Evolutionary conservation across 352 stramenopile genomes (phyloP), one percentile per base, ranked within the genome.

Genomic region (Pythium folliculosum): DNA sequence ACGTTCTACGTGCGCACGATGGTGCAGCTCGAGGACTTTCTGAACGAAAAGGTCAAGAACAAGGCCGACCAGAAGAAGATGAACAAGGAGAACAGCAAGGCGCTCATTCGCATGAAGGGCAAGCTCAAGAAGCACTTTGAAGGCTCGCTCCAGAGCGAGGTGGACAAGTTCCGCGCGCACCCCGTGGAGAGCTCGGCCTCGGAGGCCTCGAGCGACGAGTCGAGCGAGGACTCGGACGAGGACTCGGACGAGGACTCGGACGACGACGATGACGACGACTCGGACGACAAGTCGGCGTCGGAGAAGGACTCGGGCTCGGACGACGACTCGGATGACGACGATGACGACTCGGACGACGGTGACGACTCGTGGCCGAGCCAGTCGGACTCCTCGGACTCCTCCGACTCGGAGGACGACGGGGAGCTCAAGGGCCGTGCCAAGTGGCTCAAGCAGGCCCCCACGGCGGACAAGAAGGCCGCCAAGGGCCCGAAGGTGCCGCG

Each of bases 21-120:
- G 59, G 88, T 94, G 22, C 83, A 96, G 76, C 80, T 99, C 8
- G 95, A 99, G 73, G 96, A 99, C 68, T 91, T 94, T 27, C 69
- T 99, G 56, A 65, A 65, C 7, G 84, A 96, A 65, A 95, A 95
- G 72, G 73, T 98, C 32, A 97, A 97, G 74, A 97, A 98, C 83
- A 99, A 99, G 83, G 93, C 90, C 16, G 89, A 94, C 37, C 94
- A 98, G 63, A 99, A 99, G 82, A 99, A 98, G 77, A 95, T 99
- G 76, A 98, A 83, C 86, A 96, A 97, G 61, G 91, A 96, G 63
- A 98, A 99, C 80, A 96, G 84, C 62, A 96, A 97, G 72, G 93
- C 95, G 47, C 84, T 99, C 13, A 99, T 99, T 74, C 85, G 95
- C 19, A 99, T 99, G 95, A 99, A 99, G 86, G 88, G 98, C 55